Conservation (phyloP, 805 yeast genomes). For the Candida hispaniensis region DNA sequence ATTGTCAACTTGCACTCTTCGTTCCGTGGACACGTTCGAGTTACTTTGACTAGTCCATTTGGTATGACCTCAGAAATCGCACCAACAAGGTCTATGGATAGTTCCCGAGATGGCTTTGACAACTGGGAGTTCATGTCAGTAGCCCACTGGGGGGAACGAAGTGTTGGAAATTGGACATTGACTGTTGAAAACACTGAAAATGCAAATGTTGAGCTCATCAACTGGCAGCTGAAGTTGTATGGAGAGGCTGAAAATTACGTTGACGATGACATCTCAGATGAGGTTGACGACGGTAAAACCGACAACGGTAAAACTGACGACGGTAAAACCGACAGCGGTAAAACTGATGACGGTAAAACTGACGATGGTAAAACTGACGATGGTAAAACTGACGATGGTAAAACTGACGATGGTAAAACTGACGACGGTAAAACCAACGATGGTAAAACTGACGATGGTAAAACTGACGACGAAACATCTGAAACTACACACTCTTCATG, state of each 20-base stretch:
- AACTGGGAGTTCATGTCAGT: constrained; percentile 94
- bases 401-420: neutral
- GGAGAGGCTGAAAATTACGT: constrained; percentile 65
- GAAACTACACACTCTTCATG: constrained; percentile 1
- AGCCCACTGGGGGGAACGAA: constrained; percentile 93
- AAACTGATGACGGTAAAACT: constrained; percentile 25
- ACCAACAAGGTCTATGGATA: constrained; percentile 50
- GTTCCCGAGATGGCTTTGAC: constrained; percentile 44
- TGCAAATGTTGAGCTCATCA: constrained; percentile 33
- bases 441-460: constrained; percentile 29
- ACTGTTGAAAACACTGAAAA: constrained; percentile 37
- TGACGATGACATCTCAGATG: constrained; percentile 41
- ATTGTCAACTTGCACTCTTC: constrained; percentile 57
- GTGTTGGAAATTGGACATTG: constrained; percentile 73
- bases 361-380: constrained; percentile 20
- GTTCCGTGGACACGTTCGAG: constrained; percentile 58
- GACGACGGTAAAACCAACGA: constrained; percentile 13
- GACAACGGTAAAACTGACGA: no score
- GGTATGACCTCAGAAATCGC: constrained; percentile 71
- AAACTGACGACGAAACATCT: constrained; percentile 8
- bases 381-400: constrained; percentile 1
- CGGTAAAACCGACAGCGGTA: neutral
- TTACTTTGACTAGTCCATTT: constrained; percentile 59
- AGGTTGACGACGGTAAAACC: constrained; percentile 30
- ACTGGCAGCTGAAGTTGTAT: constrained; percentile 72